Evolutionary conservation across 108 stramenopile species (phyloP), one percentile per base, ranked within the genome.

Genomic region (Schizochytrium sp.): DNA sequence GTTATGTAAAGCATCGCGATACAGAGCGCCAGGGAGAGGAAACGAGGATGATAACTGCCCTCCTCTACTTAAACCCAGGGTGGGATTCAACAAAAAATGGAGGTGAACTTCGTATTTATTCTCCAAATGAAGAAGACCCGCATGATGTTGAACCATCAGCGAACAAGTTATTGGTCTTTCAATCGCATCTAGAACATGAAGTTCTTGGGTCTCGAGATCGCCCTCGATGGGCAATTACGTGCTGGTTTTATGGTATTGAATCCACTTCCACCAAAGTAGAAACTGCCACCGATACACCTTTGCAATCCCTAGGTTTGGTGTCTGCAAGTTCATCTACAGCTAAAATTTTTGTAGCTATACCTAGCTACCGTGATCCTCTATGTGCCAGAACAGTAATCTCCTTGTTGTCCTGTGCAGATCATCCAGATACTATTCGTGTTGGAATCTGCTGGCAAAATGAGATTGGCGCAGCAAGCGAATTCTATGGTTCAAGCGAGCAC

Each of bases 141-240:
- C 10, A 19, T 10, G 76, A 83, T 42, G 8, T 83, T 12, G 76
- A 47, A 55, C 76, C 76, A 5, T 8, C 10, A 28, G 76, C 76
- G 12, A 55, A 83, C 76, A 47, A 53, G 38, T 53, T 83, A 0
- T 10, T 83, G 5, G 8, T 83, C 28, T 83, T 83, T 42, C 76
- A 49, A 40, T 55, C 50, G 10, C 50, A 42, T 38, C 47, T 83
- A 53, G 76, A 83, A 40, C 76, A 83, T 28, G 50, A 7, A 83
- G 76, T 83, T 47, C 47, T 83, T 38, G 15, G 28, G 50, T 47
- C 76, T 0, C 5, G 55, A 55, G 15, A 8, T 5, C 47, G 76
- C 50, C 76, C 76, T 42, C 76, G 76, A 47, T 83, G 76, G 76
- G 76, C 76, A 5, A 83, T 83, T 53, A 83, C 76, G n/a, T 55